phyloP scores from a whole-genome alignment of 257 asterid genomes.

The Ligustrum vulgare region DNA sequence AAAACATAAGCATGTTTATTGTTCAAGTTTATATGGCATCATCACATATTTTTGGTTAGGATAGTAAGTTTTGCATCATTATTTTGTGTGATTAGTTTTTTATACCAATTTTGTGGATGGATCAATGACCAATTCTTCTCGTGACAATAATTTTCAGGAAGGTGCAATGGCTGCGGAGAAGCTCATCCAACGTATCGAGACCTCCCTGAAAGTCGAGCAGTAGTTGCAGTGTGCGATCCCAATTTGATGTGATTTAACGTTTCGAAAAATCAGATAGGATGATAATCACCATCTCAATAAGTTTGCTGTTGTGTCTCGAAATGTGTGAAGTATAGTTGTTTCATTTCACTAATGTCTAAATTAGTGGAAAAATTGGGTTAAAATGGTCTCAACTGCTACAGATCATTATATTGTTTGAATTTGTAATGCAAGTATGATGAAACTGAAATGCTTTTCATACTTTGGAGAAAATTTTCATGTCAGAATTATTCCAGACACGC shows the following conservation, averaged over 20 bases:
- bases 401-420: constrained; percentile 8
- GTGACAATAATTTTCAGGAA: constrained; percentile 50
- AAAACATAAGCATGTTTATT: not conserved
- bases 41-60: not conserved
- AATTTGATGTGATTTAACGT: constrained; percentile 19
- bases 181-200: constrained; percentile 66
- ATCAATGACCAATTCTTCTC: not conserved
- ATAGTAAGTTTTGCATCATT: not conserved
- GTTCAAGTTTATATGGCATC: not conserved
- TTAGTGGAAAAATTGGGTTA: constrained; percentile 11
- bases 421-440: constrained; percentile 13
- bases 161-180: constrained; percentile 75
- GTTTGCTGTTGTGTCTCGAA: constrained; percentile 8
- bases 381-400: not conserved
- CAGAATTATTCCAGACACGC: not conserved
- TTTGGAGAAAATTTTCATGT: not conserved
- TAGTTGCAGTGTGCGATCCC: constrained; percentile 31
- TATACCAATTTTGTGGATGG: not conserved
- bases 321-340: constrained; percentile 25
- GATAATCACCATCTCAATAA: constrained; percentile 10
- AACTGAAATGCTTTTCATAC: constrained; percentile 8
- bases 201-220: constrained; percentile 67
- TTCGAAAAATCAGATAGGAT: constrained; percentile 10
- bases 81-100: not conserved
- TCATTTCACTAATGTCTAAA: not conserved